Percentiles rank a stretch among this genome's conserved stretches.
Evolutionary conservation across 2,329 filamentous ascomycete species (phyloP).

Genomic region (Colletotrichum melonis): DNA sequence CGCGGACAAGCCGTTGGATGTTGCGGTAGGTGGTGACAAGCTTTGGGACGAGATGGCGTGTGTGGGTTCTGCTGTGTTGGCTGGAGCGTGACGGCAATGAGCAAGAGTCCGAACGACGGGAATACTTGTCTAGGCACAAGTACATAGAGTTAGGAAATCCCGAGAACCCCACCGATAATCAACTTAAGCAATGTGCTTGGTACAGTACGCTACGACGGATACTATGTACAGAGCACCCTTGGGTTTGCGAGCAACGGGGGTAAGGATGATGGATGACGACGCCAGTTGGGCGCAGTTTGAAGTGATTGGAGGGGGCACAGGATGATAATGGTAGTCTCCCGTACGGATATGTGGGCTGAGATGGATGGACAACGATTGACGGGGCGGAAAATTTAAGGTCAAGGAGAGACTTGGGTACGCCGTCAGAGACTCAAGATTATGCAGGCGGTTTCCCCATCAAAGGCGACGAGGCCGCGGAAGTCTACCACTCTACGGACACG

Average conservation of each 20-base stretch:
- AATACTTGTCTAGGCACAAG: slow-evolving; percentile 1
- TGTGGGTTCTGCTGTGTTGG: neutral
- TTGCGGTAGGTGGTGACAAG: slow-evolving; percentile 14
- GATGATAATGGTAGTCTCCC: neutral
- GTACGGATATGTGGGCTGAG: slow-evolving; percentile 1
- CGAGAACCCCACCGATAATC: slow-evolving; percentile 3
- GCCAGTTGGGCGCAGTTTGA: slow-evolving; percentile 26
- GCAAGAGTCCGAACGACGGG: slow-evolving; percentile 1
- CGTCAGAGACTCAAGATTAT: neutral
- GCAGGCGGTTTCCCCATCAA: neutral
- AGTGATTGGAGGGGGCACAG: neutral
- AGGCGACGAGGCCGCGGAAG: neutral
- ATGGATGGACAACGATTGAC: neutral
- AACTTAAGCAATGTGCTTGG: neutral
- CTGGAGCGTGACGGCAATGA: neutral
- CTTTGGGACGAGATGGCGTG: slow-evolving; percentile 5
- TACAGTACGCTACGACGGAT: neutral
- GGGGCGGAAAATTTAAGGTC: slow-evolving; percentile 11
- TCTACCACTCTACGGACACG: neutral
- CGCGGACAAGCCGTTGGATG: slow-evolving; percentile 17
- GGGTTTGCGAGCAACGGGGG: neutral
- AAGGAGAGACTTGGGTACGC: slow-evolving; percentile 4
- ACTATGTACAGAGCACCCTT: neutral
- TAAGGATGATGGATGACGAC: slow-evolving; percentile 20
- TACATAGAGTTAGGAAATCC: slow-evolving; percentile 17